phyloP scores from a whole-genome alignment of 768 basidiomycete species.

The Neoboletus magnificus region DNA sequence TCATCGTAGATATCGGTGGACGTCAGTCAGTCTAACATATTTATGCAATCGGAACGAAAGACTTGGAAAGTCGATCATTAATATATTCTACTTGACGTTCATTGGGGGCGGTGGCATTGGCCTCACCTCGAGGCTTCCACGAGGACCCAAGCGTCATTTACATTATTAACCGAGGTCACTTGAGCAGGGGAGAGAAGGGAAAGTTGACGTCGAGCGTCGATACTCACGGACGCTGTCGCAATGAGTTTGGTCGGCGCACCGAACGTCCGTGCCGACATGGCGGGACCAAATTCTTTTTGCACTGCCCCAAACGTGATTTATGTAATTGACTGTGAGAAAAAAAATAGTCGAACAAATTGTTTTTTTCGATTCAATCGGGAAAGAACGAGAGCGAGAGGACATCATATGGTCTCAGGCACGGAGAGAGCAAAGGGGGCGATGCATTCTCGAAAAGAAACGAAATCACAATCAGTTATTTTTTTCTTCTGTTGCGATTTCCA shows the following conservation, averaged over 20 bases:
- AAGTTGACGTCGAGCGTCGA: not conserved
- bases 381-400: too few species aligned
- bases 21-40: slow-evolving; percentile 19
- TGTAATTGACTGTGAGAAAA: too few species aligned
- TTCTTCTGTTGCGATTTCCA: too few species aligned
- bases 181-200: not conserved
- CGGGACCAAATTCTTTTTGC: not conserved
- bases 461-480: too few species aligned
- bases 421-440: too few species aligned
- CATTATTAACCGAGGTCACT: not conserved
- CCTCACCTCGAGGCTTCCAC: slow-evolving; percentile 13
- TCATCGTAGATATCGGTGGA: slow-evolving; percentile 26
- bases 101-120: not conserved
- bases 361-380: not conserved
- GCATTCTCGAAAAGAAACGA: too few species aligned
- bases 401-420: too few species aligned
- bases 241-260: not conserved
- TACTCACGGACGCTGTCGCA: not conserved
- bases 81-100: slow-evolving; percentile 4
- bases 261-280: too few species aligned
- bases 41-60: slow-evolving; percentile 28
- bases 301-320: not conserved
- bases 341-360: too few species aligned
- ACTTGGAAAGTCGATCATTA: slow-evolving; percentile 11
- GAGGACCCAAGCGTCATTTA: slow-evolving; percentile 1